Percentiles rank a stretch among this genome's conserved stretches.
Conservation (phyloP, 345 rosid genomes). For the Syzygium aqueum region DNA sequence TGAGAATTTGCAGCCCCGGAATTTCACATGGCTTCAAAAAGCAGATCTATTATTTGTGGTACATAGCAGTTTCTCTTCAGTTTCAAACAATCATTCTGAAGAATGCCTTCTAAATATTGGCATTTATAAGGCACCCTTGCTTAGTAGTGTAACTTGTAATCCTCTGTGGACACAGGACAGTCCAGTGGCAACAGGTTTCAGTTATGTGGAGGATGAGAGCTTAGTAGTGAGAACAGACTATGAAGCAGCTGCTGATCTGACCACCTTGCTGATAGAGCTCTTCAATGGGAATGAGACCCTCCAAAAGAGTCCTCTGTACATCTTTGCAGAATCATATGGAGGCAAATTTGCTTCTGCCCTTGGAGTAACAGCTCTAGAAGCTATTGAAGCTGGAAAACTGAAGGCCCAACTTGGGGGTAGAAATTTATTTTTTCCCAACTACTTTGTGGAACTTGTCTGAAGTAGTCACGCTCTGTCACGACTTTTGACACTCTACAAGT, state of each 20-base stretch:
- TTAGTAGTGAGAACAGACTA: slow-evolving; percentile 27
- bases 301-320: slow-evolving; percentile 23
- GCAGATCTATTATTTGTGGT: slow-evolving; percentile 47
- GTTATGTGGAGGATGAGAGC: slow-evolving; percentile 23
- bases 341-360: slow-evolving; percentile 43
- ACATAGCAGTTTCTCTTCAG: background rate
- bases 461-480: background rate
- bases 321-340: slow-evolving; percentile 44
- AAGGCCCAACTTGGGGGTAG: slow-evolving; percentile 35
- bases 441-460: background rate
- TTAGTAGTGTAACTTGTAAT: background rate
- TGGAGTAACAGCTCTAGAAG: slow-evolving; percentile 19
- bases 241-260: slow-evolving; percentile 39
- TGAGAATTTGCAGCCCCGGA: slow-evolving; percentile 21
- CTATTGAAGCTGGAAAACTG: slow-evolving; percentile 28
- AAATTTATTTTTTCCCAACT: background rate
- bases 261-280: slow-evolving; percentile 23
- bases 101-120: background rate
- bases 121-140: background rate
- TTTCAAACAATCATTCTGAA: background rate
- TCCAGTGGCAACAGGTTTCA: slow-evolving; percentile 41
- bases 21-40: slow-evolving; percentile 33
- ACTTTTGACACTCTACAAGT: background rate
- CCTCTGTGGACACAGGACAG: slow-evolving; percentile 14
- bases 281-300: slow-evolving; percentile 17